Evolutionary conservation across 768 basidiomycete species (phyloP), one percentile per base, ranked within the genome.

Genomic region (Amanita pallidorosea): DNA sequence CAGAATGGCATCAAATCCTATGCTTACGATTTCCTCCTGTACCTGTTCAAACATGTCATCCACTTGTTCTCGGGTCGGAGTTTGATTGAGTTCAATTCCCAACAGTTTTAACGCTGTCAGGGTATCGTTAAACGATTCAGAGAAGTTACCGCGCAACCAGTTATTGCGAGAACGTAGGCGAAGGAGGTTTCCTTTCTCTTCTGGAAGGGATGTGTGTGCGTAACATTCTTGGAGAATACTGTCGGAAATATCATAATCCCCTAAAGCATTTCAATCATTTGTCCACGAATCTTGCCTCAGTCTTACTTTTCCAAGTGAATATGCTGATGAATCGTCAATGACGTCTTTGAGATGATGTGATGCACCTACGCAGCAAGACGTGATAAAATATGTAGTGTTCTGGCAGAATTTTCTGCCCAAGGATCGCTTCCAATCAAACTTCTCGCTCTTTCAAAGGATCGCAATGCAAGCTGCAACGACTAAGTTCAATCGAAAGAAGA

Each of bases 1-100:
- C 8, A 85, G 65, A 54, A 88, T 82, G 51, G 81, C 76, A 22
- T 83, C 82, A 54, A 83, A 83, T 1, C 83, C 83, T 22, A 83
- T 73, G 0, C 80, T 78, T 42, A 85, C 63, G 41, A 87, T 83
- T 59, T 83, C 80, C 54, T 81, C 80, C 60, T 81, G 83, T 50
- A 85, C 79, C 57, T 76, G 71, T 51, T 85, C 80, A 56, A 85
- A 85, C 73, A 82, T 75, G n/a, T 61, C 54, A 58, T 83, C 79
- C 11, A 77, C 79, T 53, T 81, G 76, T 45, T 71, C 66, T 23
- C 70, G 63, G 2, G 74, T 74, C 1, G 81, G 81, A 0, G 73
- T 58, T 0, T 75, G 58, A 55, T 79, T 74, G 34, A 86, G 63
- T 23, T 81, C 80, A 7, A 86, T 73, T 1, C 81, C 83, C 15